Evolutionary conservation across 352 stramenopile genomes (phyloP).

Genomic region (Pythium insidiosum): DNA sequence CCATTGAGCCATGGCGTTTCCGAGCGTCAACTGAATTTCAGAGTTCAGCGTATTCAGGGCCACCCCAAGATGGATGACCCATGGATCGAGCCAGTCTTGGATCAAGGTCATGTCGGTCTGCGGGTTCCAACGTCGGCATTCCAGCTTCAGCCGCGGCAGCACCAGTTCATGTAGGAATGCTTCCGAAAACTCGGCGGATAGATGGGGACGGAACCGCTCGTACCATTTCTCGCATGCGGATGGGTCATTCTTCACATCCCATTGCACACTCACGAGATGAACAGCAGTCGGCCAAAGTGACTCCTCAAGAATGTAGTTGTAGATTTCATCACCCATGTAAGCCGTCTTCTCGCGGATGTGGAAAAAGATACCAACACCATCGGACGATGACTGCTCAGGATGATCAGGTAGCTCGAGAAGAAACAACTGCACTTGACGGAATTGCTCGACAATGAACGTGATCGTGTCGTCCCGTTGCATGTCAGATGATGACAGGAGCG

Average conservation of each 20-base stretch:
- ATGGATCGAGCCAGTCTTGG: slow-evolving; percentile 77
- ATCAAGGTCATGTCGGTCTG: slow-evolving; percentile 38
- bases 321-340: slow-evolving; percentile 49
- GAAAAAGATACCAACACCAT: slow-evolving; percentile 31
- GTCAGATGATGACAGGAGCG: slow-evolving; percentile 27
- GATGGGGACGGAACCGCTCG: slow-evolving; percentile 33
- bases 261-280: slow-evolving; percentile 63
- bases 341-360: slow-evolving; percentile 60
- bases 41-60: slow-evolving; percentile 49
- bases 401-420: slow-evolving; percentile 31
- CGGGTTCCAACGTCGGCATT: slow-evolving; percentile 55
- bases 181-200: slow-evolving; percentile 37
- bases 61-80: slow-evolving; percentile 33
- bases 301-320: slow-evolving; percentile 77
- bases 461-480: slow-evolving; percentile 25
- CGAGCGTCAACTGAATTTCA: slow-evolving; percentile 58
- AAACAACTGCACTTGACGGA: slow-evolving; percentile 47
- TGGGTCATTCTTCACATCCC: slow-evolving; percentile 32
- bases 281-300: slow-evolving; percentile 57
- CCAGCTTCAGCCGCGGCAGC: slow-evolving; percentile 59
- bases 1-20: slow-evolving; percentile 64
- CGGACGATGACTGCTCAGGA: not conserved
- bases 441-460: slow-evolving; percentile 30
- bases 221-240: slow-evolving; percentile 33
- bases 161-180: slow-evolving; percentile 59